Evolutionary conservation across 352 stramenopile genomes (phyloP).

Genomic region (Phytophthora sansomeana): DNA sequence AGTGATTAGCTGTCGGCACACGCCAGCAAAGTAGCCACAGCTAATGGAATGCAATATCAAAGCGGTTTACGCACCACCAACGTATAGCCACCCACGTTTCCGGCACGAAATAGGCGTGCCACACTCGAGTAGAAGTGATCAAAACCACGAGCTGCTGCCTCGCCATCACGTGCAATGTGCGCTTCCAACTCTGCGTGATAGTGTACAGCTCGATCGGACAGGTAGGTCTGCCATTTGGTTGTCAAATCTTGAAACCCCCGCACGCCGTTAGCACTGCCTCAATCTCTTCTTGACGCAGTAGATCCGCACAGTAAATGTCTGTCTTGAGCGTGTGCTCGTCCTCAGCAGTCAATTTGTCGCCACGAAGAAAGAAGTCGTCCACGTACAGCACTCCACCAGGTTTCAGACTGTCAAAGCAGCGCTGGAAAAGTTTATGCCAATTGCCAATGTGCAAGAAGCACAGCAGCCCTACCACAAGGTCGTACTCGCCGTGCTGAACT

Average conservation of each 20-base stretch:
- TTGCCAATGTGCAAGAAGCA: constrained; percentile 84
- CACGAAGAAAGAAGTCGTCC: constrained; percentile 79
- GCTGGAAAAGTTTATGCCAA: constrained; percentile 65
- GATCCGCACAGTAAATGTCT: constrained; percentile 72
- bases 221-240: constrained; percentile 71
- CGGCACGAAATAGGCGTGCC: constrained; percentile 56
- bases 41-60: constrained; percentile 31
- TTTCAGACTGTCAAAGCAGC: constrained; percentile 65
- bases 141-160: constrained; percentile 59
- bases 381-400: constrained; percentile 75
- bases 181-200: constrained; percentile 55
- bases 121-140: constrained; percentile 80
- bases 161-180: constrained; percentile 65
- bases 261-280: constrained; percentile 42
- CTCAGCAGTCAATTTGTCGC: constrained; percentile 48
- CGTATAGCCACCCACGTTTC: constrained; percentile 75
- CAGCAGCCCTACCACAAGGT: constrained; percentile 72
- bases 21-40: constrained; percentile 7
- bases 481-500: constrained; percentile 44
- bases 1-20: constrained; percentile 17
- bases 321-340: constrained; percentile 55
- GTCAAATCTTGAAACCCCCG: constrained; percentile 73
- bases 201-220: constrained; percentile 48
- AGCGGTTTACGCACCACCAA: constrained; percentile 49
- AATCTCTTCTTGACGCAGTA: constrained; percentile 56